Evolutionary conservation across 768 basidiomycete species (phyloP).

Genomic region (Termitomyces sp.): DNA sequence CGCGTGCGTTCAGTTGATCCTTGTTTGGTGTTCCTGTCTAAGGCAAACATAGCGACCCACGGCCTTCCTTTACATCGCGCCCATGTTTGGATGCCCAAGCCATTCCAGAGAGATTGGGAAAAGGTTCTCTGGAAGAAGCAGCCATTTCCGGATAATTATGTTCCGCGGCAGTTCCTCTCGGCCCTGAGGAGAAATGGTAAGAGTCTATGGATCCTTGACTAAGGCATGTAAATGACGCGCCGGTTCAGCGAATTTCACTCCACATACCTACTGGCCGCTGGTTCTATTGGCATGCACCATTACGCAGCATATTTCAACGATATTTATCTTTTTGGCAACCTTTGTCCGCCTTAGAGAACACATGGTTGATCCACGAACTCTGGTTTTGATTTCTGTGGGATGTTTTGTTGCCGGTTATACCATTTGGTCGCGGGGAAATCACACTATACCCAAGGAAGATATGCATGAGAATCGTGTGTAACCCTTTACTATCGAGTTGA

Average conservation of each 20-base stretch:
- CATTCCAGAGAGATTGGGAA: slow-evolving; percentile 41
- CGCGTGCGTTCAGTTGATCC: slow-evolving; percentile 27
- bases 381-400: slow-evolving; percentile 60
- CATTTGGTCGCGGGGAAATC: slow-evolving; percentile 54
- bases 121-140: slow-evolving; percentile 78
- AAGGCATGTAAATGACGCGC: slow-evolving; percentile 8
- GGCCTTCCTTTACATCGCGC: not conserved
- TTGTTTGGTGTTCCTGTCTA: slow-evolving; percentile 24
- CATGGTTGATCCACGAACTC: slow-evolving; percentile 59
- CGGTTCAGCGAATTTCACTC: slow-evolving; percentile 67
- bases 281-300: slow-evolving; percentile 69
- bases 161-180: slow-evolving; percentile 73
- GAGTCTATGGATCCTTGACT: slow-evolving; percentile 28
- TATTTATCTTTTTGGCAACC: slow-evolving; percentile 76
- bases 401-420: slow-evolving; percentile 59
- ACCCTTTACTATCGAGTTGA: not conserved
- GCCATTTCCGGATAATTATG: slow-evolving; percentile 80
- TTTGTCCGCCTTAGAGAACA: slow-evolving; percentile 69
- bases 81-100: slow-evolving; percentile 16
- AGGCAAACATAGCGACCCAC: slow-evolving; percentile 6
- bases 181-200: slow-evolving; percentile 76
- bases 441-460: slow-evolving; percentile 13
- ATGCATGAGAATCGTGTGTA: slow-evolving; percentile 17
- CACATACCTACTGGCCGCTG: slow-evolving; percentile 72
- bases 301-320: slow-evolving; percentile 78